Conservation (phyloP, 2,329 filamentous ascomycete genomes). For the Nigrospora oryzae region DNA sequence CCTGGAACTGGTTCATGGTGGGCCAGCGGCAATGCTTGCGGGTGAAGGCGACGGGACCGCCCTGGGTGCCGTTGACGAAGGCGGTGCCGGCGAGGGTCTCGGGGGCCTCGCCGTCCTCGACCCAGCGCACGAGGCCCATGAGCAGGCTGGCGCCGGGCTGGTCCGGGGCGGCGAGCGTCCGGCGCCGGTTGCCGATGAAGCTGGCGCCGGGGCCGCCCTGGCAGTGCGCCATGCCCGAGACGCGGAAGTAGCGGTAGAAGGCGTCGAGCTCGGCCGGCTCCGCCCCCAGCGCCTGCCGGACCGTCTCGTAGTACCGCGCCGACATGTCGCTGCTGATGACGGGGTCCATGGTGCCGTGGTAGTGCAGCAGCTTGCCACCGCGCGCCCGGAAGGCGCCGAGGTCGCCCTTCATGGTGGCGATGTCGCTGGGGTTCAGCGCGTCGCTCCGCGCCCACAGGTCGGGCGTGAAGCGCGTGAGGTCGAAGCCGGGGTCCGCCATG, state of each 20-base stretch:
- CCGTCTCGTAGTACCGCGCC: slow-evolving; percentile 38
- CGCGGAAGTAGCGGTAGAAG: slow-evolving; percentile 41
- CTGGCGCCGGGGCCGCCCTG: background rate
- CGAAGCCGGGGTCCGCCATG: slow-evolving; percentile 30
- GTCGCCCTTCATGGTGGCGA: slow-evolving; percentile 17
- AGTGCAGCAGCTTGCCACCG: slow-evolving; percentile 36
- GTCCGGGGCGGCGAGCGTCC: background rate
- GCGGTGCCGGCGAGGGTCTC: background rate
- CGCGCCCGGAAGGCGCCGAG: slow-evolving; percentile 23
- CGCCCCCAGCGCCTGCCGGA: slow-evolving; percentile 30
- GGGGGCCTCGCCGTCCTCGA: background rate
- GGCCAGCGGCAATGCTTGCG: background rate
- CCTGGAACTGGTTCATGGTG: background rate
- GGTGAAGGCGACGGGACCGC: background rate
- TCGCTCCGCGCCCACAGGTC: background rate
- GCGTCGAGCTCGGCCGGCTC: slow-evolving; percentile 23
- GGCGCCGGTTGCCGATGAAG: background rate
- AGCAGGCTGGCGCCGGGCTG: background rate
- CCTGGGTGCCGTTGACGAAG: background rate
- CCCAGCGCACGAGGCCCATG: background rate
- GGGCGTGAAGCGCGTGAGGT: background rate
- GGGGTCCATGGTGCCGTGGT: slow-evolving; percentile 33
- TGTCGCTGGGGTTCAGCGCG: slow-evolving; percentile 1
- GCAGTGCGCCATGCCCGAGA: slow-evolving; percentile 36
- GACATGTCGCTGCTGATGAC: slow-evolving; percentile 35